These are phyloP conservation scores for Colletotrichum sp. DNA, from an alignment of 2,329 filamentous ascomycete genomes.

Conservation along the genomic window DNA sequence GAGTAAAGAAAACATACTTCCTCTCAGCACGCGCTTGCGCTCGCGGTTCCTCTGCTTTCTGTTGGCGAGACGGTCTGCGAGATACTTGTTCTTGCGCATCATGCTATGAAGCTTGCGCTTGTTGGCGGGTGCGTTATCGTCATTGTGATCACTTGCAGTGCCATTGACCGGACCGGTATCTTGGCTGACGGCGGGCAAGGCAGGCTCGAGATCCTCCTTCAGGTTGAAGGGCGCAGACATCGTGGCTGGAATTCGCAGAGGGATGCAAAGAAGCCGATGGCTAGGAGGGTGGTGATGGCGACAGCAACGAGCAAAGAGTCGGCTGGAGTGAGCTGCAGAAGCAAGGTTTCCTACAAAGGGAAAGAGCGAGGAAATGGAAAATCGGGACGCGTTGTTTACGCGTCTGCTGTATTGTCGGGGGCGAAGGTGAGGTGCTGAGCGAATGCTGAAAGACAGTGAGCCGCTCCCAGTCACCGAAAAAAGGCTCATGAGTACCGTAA, in stretches of 20 bases:
- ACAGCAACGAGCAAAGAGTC: fast-evolving
- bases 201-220: neutral
- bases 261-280: fast-evolving
- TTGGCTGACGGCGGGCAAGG: neutral
- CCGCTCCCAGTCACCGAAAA: neutral
- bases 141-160: neutral
- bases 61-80: neutral
- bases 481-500: fast-evolving
- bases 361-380: neutral
- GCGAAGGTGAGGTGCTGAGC: neutral
- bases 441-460: neutral
- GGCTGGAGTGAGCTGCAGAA: neutral
- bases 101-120: neutral
- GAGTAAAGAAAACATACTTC: neutral
- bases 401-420: neutral
- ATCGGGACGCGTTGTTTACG: neutral
- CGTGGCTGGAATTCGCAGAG: neutral
- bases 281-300: neutral
- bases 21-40: neutral
- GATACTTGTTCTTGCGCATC: neutral
- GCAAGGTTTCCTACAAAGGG: neutral
- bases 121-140: neutral
- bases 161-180: neutral
- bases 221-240: neutral
- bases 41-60: neutral